Base-by-base conservation (phyloP, 331 rosid species). In the Acacia pycnantha region DNA sequence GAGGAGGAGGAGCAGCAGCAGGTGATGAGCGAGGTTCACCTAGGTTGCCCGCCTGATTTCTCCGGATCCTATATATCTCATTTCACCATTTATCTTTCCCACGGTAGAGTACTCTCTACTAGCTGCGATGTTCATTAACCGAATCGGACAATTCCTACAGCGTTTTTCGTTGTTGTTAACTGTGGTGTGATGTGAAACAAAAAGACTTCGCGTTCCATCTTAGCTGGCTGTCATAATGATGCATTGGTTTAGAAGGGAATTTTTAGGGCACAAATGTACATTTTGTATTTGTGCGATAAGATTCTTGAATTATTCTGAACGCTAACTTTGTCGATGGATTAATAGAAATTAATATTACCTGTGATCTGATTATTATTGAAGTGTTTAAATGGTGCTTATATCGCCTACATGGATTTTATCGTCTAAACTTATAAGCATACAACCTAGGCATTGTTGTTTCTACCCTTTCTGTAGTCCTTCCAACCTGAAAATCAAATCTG, bases 11-110 rank as follows among this genome's bases (percentile, higher is more conserved):
- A 83, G 26, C 84, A 85, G 31, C 81, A 83, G 26, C 84, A 86
- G 37, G 94, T 95, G 86, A 95, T 93, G 97, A 95, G 96, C 83
- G 98, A 90, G 81, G 90, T 93, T 29, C 98, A 93, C 82, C 85
- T 93, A 3, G 98, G 98, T 8, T 95, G 96, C 81, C 96, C 93
- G 3, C 83, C 98, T 50, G 88, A 85, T 62, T 73, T 87, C 56
- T 77, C 84, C 22, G 96, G 94, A 0, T 78, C 97, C 76, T 83
- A 88, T 70, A 73, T 88, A 77, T 91, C 98, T 46, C 65, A n/a
- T 78, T 93, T 95, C 94, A 77, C 93, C 56, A 19, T 92, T 90
- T 82, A 79, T 77, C 24, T 82, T 50, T 86, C 97, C 13, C 73
- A 82, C 26, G 92, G 95, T 89, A 80, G 53, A 47, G 4, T 18